phyloP scores from a whole-genome alignment of 345 rosid genomes.

The Linum trigynum region DNA sequence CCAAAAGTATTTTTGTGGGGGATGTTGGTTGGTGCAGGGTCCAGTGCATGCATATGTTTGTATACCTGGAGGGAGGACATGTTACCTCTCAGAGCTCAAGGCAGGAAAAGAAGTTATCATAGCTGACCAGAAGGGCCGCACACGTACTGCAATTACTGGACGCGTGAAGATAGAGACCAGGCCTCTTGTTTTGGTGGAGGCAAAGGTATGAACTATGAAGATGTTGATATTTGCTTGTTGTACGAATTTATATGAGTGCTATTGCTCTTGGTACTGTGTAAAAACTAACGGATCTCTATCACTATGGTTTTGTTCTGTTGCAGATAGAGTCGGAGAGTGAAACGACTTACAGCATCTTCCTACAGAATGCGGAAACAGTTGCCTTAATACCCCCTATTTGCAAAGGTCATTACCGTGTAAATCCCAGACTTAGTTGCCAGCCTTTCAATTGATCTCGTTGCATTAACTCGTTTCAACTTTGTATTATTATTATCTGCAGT shows the following conservation, averaged over 20 bases:
- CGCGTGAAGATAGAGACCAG: conserved; percentile 83
- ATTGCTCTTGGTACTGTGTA: not conserved
- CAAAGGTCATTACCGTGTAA: conserved; percentile 29
- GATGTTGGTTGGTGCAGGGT: conserved; percentile 36
- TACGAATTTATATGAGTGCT: not conserved
- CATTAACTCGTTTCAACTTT: not conserved
- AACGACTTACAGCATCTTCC: conserved; percentile 39
- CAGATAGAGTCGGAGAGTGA: conserved; percentile 39
- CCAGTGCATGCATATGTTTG: conserved; percentile 80
- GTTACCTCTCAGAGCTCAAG: conserved; percentile 78
- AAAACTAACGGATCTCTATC: not conserved
- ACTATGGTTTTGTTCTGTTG: conserved; percentile 5
- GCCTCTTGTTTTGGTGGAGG: conserved; percentile 59
- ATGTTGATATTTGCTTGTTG: not conserved
- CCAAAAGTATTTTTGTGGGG: not conserved
- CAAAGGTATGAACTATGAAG: conserved; percentile 44
- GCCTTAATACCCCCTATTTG: conserved; percentile 44
- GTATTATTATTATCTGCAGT: conserved; percentile 26
- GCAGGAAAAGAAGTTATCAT: conserved; percentile 63
- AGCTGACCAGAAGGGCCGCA: conserved; percentile 54
- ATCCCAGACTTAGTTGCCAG: not conserved
- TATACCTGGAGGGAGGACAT: conserved; percentile 74
- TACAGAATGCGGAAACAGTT: conserved; percentile 84
- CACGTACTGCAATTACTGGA: conserved; percentile 59
- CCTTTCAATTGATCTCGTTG: not conserved